Evolutionary conservation across 75 land plant species (phyloP).

Genomic region (Isoetes taiwanensis): DNA sequence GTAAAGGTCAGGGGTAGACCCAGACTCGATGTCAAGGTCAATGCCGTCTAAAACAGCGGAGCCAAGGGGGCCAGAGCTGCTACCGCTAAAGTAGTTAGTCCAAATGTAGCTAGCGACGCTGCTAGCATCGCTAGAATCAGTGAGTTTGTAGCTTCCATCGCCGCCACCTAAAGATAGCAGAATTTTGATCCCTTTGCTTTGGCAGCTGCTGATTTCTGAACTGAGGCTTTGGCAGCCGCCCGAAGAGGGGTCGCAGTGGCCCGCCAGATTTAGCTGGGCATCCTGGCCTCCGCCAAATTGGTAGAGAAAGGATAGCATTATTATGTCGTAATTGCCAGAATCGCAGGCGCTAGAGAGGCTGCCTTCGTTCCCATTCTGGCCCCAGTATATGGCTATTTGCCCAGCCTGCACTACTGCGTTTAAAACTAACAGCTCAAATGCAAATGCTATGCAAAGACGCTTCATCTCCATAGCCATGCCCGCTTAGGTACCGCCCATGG

Average conservation of each 20-base stretch:
- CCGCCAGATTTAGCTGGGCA: slow-evolving; percentile 37
- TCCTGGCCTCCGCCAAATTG: slow-evolving; percentile 30
- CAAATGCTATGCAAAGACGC: no score
- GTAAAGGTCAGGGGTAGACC: slow-evolving; percentile 10
- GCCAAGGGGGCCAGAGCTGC: slow-evolving; percentile 39
- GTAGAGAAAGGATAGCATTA: slow-evolving; percentile 32
- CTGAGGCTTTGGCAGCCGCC: slow-evolving; percentile 17
- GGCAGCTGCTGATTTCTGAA: slow-evolving; percentile 28
- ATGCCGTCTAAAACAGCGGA: slow-evolving; percentile 36
- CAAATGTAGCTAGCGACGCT: slow-evolving; percentile 35
- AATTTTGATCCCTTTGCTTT: slow-evolving; percentile 27
- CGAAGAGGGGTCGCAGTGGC: slow-evolving; percentile 30
- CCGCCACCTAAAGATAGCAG: slow-evolving; percentile 51
- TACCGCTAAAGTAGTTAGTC: slow-evolving; percentile 52
- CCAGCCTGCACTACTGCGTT: no score
- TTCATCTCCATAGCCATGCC: no score
- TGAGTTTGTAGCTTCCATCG: slow-evolving; percentile 27
- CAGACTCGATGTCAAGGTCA: slow-evolving; percentile 35
- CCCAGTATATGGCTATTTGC: slow-evolving; percentile 38
- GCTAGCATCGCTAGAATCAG: slow-evolving; percentile 29
- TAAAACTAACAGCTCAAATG: no score
- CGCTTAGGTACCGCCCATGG: no score
- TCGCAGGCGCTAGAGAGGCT: slow-evolving; percentile 17
- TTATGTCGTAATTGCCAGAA: slow-evolving; percentile 23
- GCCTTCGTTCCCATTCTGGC: slow-evolving; percentile 32